Conservation (phyloP, 2,329 filamentous ascomycete species). For the Xylaria sp. region DNA sequence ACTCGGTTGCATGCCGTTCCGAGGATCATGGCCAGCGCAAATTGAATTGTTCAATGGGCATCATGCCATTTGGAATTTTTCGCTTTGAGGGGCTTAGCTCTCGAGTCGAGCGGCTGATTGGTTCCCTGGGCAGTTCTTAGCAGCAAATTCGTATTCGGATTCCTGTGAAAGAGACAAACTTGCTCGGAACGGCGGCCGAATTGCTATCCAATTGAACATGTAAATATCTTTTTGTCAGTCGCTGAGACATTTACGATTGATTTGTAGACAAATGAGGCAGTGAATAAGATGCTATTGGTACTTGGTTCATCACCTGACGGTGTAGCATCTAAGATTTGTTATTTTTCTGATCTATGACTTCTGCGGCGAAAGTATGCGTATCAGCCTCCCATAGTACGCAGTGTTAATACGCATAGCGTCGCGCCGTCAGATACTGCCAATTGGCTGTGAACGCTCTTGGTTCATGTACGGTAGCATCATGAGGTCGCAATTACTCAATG, state of each 20-base stretch:
- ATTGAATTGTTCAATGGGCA: not conserved
- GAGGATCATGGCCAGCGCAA: conserved; percentile 20
- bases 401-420: not conserved
- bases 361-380: conserved; percentile 1
- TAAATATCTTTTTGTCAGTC: not conserved
- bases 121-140: not conserved
- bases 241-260: conserved; percentile 9
- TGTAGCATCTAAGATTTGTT: not conserved
- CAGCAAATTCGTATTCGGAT: conserved; percentile 30
- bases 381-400: not conserved
- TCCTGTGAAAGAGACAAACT: not conserved
- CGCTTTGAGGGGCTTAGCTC: not conserved
- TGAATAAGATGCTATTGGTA: not conserved
- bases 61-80: conserved; percentile 32
- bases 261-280: conserved; percentile 27
- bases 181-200: not conserved
- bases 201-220: not conserved
- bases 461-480: not conserved
- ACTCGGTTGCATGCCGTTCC: conserved; percentile 20
- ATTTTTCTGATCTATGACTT: not conserved
- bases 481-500: not conserved
- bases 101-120: conserved; percentile 31
- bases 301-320: not conserved
- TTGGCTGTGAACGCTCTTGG: not conserved
- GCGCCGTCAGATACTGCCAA: not conserved